Conservation (phyloP, 2,329 filamentous ascomycete species). For the Colletotrichum australisinense region DNA sequence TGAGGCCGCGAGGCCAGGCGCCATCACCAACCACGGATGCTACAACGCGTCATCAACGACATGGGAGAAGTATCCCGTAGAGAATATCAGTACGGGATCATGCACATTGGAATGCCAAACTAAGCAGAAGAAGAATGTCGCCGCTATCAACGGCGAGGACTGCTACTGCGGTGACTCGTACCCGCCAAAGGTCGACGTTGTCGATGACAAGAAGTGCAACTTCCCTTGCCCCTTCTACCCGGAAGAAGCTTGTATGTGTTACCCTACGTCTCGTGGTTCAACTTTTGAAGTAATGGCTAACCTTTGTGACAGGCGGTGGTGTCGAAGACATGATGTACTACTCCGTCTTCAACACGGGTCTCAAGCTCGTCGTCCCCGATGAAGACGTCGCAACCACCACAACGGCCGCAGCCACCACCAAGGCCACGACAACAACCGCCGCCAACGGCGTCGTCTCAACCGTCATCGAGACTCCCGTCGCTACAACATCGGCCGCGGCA, state of each 20-base stretch:
- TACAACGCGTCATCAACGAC: constrained; percentile 55
- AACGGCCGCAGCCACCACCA: constrained; percentile 34
- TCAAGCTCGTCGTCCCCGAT: constrained; percentile 52
- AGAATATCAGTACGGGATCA: constrained; percentile 49
- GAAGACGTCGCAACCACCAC: constrained; percentile 45
- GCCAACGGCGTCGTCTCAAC: constrained; percentile 25
- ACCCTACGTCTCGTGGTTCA: neutral
- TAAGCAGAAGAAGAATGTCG: constrained; percentile 60
- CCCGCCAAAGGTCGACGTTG: constrained; percentile 67
- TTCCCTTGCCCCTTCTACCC: constrained; percentile 73
- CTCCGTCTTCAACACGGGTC: constrained; percentile 64
- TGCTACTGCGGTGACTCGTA: constrained; percentile 82
- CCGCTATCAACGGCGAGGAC: constrained; percentile 69
- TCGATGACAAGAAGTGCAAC: constrained; percentile 71
- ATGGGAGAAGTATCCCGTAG: constrained; percentile 42
- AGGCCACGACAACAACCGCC: constrained; percentile 37
- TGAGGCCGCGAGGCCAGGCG: constrained; percentile 47
- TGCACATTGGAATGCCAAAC: constrained; percentile 48
- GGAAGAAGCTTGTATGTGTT: constrained; percentile 73
- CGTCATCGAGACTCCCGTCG: constrained; percentile 19
- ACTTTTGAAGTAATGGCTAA: constrained; percentile 7
- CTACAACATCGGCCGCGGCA: constrained; percentile 32
- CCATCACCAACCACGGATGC: constrained; percentile 62
- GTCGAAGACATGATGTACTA: constrained; percentile 44
- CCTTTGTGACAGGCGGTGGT: constrained; percentile 46